Conservation (phyloP, 75 land plant species). For the Sequoia sempervirens region DNA sequence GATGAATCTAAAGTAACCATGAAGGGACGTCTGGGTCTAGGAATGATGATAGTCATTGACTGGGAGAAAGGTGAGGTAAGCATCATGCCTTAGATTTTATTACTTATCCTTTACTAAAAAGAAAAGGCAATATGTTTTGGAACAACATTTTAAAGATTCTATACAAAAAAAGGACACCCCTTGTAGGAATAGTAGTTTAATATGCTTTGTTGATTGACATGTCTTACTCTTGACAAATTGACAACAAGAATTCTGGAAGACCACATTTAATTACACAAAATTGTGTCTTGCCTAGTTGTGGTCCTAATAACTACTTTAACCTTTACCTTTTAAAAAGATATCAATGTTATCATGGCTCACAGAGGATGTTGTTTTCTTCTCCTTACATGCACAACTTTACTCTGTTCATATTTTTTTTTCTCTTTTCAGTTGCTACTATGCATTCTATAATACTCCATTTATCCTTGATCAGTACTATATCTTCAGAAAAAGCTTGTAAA, state of each 20-base stretch:
- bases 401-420: not conserved
- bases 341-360: not conserved
- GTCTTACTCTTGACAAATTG: not conserved
- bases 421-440: not conserved
- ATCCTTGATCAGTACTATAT: not conserved
- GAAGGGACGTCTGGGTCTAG: conserved; percentile 97
- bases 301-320: too few species aligned
- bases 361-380: not conserved
- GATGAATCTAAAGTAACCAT: conserved; percentile 75
- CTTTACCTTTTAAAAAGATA: too few species aligned
- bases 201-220: not conserved
- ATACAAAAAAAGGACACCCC: not conserved
- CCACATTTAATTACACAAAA: not conserved
- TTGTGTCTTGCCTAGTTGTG: too few species aligned
- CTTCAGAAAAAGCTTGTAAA: not conserved
- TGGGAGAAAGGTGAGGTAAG: conserved; percentile 82
- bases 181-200: not conserved
- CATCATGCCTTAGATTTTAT: not conserved
- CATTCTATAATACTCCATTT: not conserved
- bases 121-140: not conserved
- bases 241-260: not conserved
- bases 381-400: not conserved
- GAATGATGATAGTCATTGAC: conserved; percentile 97
- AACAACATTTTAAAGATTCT: conserved; percentile 1
- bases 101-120: not conserved